Percentiles rank a stretch among this genome's conserved stretches.
phyloP scores from a whole-genome alignment of 257 asterid species.

The Solanum boliviense region DNA sequence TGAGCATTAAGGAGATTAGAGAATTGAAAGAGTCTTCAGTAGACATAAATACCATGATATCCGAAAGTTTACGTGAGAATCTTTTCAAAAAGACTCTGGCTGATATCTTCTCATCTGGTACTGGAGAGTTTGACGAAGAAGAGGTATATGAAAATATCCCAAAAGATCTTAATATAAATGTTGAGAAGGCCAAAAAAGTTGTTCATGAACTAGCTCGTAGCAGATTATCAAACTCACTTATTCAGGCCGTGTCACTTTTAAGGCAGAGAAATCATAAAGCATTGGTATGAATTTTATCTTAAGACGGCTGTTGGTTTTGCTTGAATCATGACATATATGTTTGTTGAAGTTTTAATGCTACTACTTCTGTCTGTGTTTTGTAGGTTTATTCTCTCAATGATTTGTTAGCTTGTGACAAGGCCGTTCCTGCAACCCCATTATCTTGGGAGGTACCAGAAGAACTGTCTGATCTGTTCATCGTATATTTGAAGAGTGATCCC shows the following conservation, averaged over 20 bases:
- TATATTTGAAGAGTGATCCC: slow-evolving; percentile 48
- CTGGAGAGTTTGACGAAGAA: slow-evolving; percentile 85
- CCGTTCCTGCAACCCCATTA: slow-evolving; percentile 66
- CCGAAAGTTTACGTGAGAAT: slow-evolving; percentile 67
- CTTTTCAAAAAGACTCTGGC: slow-evolving; percentile 73
- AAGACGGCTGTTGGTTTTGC: not conserved
- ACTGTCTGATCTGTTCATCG: slow-evolving; percentile 57
- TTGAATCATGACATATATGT: not conserved
- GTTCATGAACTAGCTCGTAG: slow-evolving; percentile 61
- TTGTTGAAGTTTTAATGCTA: not conserved
- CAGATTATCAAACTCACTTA: slow-evolving; percentile 68
- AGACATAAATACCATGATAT: slow-evolving; percentile 66
- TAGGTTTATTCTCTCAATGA: slow-evolving; percentile 87
- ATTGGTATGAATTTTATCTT: slow-evolving; percentile 43
- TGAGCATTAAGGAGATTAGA: slow-evolving; percentile 80
- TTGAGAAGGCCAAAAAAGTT: slow-evolving; percentile 53
- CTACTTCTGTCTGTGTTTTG: not conserved
- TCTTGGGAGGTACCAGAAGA: slow-evolving; percentile 89
- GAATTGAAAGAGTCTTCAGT: slow-evolving; percentile 80
- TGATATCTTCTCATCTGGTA: slow-evolving; percentile 78
- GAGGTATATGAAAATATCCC: slow-evolving; percentile 83
- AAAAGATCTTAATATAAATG: slow-evolving; percentile 58
- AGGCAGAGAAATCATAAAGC: slow-evolving; percentile 72
- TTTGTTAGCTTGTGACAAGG: slow-evolving; percentile 90
- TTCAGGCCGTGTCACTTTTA: slow-evolving; percentile 79